A percentile compares a stretch with the other conserved stretches of the same genome.
Conservation (phyloP, 1,284 basidiomycete genomes). For the Ustilago crameri region DNA sequence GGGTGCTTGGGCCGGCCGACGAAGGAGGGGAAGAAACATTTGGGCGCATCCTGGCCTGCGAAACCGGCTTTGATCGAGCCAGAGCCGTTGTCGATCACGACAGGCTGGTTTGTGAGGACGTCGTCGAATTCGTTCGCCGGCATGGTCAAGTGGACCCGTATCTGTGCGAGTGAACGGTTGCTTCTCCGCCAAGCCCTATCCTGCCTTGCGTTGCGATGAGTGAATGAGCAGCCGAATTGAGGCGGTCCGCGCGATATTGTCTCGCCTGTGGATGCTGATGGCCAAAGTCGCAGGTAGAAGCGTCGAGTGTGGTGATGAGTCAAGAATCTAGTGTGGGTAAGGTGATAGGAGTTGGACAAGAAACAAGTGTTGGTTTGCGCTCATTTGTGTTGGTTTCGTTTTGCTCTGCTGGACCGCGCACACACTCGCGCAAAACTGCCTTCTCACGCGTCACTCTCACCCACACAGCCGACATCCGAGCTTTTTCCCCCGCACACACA, state of each 20-base stretch:
- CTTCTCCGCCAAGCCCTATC: too few species aligned
- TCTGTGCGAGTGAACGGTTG: too few species aligned
- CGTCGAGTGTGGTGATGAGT: not conserved
- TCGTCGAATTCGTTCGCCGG: slow-evolving; percentile 64
- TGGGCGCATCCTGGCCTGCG: slow-evolving; percentile 66
- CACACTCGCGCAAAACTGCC: not conserved
- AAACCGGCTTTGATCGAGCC: slow-evolving; percentile 68
- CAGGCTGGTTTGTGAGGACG: slow-evolving; percentile 68
- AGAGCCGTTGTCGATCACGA: slow-evolving; percentile 68
- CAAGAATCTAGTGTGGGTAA: not conserved
- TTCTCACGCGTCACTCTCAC: not conserved
- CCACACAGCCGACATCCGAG: slow-evolving; percentile 8
- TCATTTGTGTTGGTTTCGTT: not conserved
- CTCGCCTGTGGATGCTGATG: not conserved
- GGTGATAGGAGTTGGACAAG: not conserved
- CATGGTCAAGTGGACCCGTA: slow-evolving; percentile 13
- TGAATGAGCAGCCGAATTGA: too few species aligned
- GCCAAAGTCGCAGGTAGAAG: too few species aligned
- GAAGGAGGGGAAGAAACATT: slow-evolving; percentile 66
- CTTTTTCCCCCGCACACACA: not conserved
- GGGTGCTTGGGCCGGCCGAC: slow-evolving; percentile 67
- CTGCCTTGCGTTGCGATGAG: too few species aligned
- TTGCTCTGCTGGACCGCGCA: slow-evolving; percentile 8
- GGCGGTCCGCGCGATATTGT: too few species aligned
- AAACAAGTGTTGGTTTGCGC: slow-evolving; percentile 19